phyloP scores from a whole-genome alignment of 2,329 filamentous ascomycete species.

The Colletotrichum sp. region DNA sequence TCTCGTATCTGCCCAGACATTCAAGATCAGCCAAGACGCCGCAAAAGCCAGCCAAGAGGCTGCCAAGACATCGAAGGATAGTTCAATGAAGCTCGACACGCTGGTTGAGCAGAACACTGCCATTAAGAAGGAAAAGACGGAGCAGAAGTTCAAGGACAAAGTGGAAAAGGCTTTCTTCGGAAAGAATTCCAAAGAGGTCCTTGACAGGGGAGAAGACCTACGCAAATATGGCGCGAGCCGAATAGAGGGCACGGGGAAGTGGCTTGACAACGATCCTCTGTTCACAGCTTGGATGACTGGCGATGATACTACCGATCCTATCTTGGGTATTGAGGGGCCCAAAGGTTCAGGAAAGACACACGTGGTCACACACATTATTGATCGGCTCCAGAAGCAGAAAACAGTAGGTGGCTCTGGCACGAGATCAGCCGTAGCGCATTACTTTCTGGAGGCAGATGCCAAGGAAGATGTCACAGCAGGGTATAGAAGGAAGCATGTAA shows the following conservation, averaged over 20 bases:
- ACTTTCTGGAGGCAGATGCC: neutral
- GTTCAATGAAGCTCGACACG: neutral
- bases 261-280: neutral
- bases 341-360: neutral
- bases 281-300: neutral
- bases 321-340: neutral
- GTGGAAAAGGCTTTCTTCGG: neutral
- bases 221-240: neutral
- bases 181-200: neutral
- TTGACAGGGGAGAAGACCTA: neutral
- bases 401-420: neutral
- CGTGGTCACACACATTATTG: neutral
- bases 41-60: constrained; percentile 14
- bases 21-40: constrained; percentile 34
- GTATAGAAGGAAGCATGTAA: neutral
- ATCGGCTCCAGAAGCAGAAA: neutral
- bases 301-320: neutral
- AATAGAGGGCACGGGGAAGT: neutral
- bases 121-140: constrained; percentile 32
- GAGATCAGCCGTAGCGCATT: neutral
- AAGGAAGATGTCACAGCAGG: neutral
- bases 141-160: constrained; percentile 26
- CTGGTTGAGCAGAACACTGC: constrained; percentile 14
- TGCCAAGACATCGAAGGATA: neutral
- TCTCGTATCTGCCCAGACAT: constrained; percentile 37